phyloP scores from a whole-genome alignment of 192 early-diverging fungal species.

The Entrophospora sp. region DNA sequence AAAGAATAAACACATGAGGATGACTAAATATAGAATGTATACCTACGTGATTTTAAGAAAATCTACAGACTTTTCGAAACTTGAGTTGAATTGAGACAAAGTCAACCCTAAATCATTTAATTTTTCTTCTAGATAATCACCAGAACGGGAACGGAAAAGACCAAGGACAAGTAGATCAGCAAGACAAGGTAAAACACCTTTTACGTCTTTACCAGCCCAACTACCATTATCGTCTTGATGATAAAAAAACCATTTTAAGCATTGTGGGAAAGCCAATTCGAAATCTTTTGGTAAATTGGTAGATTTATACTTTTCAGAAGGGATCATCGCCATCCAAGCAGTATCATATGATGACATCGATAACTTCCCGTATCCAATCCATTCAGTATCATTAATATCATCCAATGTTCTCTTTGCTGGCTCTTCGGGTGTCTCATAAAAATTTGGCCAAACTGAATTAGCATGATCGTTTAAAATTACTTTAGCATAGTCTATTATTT shows the following conservation, averaged over 20 bases:
- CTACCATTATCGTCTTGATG: not conserved
- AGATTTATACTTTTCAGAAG: not conserved
- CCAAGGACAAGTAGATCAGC: not conserved
- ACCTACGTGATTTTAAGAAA: not conserved
- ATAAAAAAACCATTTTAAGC: slow-evolving; percentile 6
- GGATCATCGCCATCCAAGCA: slow-evolving; percentile 14
- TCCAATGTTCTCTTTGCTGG: not conserved
- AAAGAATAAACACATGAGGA: not conserved
- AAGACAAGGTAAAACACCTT: not conserved
- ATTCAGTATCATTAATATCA: not conserved
- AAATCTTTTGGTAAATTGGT: not conserved
- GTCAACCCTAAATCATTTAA: not conserved
- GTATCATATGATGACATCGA: slow-evolving; percentile 18
- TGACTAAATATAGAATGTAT: too few relatives aligned
- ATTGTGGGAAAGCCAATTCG: slow-evolving; percentile 2
- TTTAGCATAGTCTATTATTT: not conserved
- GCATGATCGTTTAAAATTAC: not conserved
- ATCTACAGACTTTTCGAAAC: not conserved
- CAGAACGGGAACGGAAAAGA: not conserved
- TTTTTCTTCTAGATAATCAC: slow-evolving; percentile 4
- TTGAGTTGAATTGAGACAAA: not conserved
- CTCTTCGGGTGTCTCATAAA: not conserved
- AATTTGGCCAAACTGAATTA: not conserved
- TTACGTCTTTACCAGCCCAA: not conserved
- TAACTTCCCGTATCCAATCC: not conserved